These are phyloP conservation scores for Claviceps quebecensis DNA, from an alignment of 2,329 filamentous ascomycete species.

Conservation along the genomic window DNA sequence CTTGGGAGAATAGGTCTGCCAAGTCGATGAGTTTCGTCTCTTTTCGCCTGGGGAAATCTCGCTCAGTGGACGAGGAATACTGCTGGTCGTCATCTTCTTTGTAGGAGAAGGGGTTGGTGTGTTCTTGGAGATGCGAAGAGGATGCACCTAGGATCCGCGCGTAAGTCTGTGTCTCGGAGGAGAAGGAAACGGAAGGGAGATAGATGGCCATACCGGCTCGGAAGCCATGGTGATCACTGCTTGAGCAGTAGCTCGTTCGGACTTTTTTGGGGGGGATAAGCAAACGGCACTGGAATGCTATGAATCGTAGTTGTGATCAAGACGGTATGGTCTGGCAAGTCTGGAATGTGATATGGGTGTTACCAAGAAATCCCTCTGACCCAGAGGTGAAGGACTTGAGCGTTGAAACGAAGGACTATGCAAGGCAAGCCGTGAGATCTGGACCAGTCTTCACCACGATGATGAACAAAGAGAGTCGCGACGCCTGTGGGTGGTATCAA, in stretches of 20 bases:
- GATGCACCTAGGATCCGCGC: conserved; percentile 44
- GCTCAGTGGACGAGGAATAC: conserved; percentile 61
- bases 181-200: conserved; percentile 5
- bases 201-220: conserved; percentile 22
- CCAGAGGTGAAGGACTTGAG: background rate
- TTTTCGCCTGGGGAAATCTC: conserved; percentile 80
- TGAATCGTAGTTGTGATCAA: conserved; percentile 9
- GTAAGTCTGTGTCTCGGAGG: conserved; percentile 4
- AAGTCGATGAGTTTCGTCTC: conserved; percentile 85
- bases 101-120: conserved; percentile 43
- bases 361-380: background rate
- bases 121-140: conserved; percentile 65
- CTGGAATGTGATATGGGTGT: conserved; percentile 16
- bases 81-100: conserved; percentile 47
- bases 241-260: conserved; percentile 8
- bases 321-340: conserved; percentile 3
- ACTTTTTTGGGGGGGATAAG: conserved; percentile 4
- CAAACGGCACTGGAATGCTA: conserved; percentile 15
- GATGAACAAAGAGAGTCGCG: background rate
- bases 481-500: background rate
- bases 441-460: background rate
- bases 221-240: conserved; percentile 21
- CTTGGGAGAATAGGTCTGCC: conserved; percentile 47
- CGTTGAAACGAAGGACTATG: background rate
- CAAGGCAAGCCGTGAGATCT: background rate